phyloP scores from a whole-genome alignment of 78 protist genomes.

The Dictyostelium firmibasis region DNA sequence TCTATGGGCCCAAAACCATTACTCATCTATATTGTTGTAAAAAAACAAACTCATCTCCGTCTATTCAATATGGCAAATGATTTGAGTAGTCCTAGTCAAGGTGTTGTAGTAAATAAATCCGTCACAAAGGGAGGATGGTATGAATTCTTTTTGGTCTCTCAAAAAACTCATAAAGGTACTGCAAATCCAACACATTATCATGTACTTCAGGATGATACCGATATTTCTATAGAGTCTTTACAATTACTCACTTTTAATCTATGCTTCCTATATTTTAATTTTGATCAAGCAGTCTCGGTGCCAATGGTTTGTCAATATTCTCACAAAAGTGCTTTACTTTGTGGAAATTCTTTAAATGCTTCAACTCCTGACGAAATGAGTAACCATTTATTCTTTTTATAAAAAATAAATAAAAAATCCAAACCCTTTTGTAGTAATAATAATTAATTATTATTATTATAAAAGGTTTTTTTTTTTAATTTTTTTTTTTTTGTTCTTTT shows the following conservation, averaged over 20 bases:
- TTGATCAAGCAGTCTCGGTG: background rate
- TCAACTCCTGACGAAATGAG: background rate
- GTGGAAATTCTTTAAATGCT: background rate
- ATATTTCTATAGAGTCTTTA: background rate
- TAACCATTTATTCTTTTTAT: background rate
- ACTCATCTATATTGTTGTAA: constrained; percentile 30
- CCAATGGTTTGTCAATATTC: constrained; percentile 79
- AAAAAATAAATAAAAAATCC: no score
- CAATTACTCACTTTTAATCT: constrained; percentile 22
- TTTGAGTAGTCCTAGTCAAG: constrained; percentile 45
- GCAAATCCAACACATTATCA: constrained; percentile 78
- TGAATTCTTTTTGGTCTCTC: constrained; percentile 70
- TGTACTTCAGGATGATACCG: constrained; percentile 11
- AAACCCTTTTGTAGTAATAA: no score
- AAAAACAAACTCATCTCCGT: constrained; percentile 70
- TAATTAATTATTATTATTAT: no score
- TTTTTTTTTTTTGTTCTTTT: no score
- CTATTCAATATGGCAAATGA: background rate
- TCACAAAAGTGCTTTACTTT: constrained; percentile 18
- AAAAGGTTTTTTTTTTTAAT: no score
- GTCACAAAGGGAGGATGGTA: constrained; percentile 15
- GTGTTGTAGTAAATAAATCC: constrained; percentile 5
- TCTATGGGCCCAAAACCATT: constrained; percentile 9
- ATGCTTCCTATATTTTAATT: background rate
- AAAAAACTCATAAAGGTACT: constrained; percentile 4